These are phyloP conservation scores for Meyerozyma athensensis DNA, from an alignment of 1,139 yeast genomes.

Conservation along the genomic window DNA sequence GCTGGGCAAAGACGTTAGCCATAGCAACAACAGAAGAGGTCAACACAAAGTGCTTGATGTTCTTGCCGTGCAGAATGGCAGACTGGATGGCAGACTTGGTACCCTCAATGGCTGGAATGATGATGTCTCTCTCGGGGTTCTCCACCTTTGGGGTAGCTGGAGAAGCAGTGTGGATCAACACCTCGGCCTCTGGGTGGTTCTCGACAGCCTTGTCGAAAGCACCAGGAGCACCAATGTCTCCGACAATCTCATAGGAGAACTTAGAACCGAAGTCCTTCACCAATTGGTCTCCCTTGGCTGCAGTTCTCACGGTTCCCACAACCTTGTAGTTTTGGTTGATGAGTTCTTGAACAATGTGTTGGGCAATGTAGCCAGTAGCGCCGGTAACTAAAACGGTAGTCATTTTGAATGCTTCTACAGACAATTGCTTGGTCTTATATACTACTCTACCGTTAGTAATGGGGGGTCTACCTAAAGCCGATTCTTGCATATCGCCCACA, in stretches of 20 bases:
- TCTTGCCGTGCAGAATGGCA: conserved; percentile 6
- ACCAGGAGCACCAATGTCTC: conserved; percentile 8
- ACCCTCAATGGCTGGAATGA: conserved; percentile 10
- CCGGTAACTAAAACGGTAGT: no score
- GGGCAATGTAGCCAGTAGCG: no score
- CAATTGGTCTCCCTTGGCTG: conserved; percentile 2
- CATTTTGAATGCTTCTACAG: conserved; percentile 5
- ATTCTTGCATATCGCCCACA: no score
- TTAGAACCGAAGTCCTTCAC: not conserved
- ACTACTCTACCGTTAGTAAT: not conserved
- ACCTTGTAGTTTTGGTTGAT: conserved; percentile 14
- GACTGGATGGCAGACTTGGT: conserved; percentile 8
- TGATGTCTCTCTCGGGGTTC: conserved; percentile 8
- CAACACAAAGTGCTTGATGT: conserved; percentile 8
- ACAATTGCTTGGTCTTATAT: not conserved
- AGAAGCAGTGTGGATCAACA: conserved; percentile 14
- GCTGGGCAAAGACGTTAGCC: conserved; percentile 12
- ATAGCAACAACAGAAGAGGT: conserved; percentile 8
- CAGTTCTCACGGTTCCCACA: conserved; percentile 7
- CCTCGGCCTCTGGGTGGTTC: conserved; percentile 9
- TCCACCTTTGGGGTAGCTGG: conserved; percentile 6
- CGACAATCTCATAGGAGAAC: conserved; percentile 10
- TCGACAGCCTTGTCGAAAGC: conserved; percentile 10
- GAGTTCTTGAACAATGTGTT: conserved; percentile 38
- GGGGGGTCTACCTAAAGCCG: no score